Evolutionary conservation across 192 early-diverging fungal species (phyloP).

Genomic region (Piromyces finnis): DNA sequence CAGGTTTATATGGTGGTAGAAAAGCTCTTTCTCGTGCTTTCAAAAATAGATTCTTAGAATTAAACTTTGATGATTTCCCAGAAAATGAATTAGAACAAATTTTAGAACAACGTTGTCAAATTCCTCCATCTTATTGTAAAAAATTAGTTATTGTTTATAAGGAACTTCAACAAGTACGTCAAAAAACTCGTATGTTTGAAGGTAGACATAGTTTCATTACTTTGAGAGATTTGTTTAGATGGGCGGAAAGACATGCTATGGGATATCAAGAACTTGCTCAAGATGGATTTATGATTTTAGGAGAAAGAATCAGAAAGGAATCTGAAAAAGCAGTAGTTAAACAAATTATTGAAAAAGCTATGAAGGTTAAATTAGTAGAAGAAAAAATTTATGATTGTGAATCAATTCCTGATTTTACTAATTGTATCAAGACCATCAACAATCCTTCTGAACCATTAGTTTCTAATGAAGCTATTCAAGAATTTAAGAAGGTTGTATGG

Average conservation of each 20-base stretch:
- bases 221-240: slow-evolving; percentile 89
- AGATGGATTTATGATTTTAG: slow-evolving; percentile 88
- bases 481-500: slow-evolving; percentile 55
- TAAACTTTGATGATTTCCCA: slow-evolving; percentile 95
- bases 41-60: slow-evolving; percentile 90
- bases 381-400: slow-evolving; percentile 39
- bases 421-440: slow-evolving; percentile 7
- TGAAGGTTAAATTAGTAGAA: slow-evolving; percentile 46
- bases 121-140: slow-evolving; percentile 77
- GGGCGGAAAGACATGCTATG: slow-evolving; percentile 70
- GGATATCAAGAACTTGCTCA: slow-evolving; percentile 72
- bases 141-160: slow-evolving; percentile 74
- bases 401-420: slow-evolving; percentile 20
- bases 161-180: slow-evolving; percentile 40
- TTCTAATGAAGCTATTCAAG: neutral
- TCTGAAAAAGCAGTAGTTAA: slow-evolving; percentile 70
- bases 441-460: neutral
- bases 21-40: slow-evolving; percentile 91
- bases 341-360: slow-evolving; percentile 64
- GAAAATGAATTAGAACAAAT: slow-evolving; percentile 80
- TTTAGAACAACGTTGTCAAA: slow-evolving; percentile 56
- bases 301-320: slow-evolving; percentile 63
- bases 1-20: slow-evolving; percentile 92
- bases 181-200: slow-evolving; percentile 73
- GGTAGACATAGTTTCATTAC: slow-evolving; percentile 88